Evolutionary conservation across 768 basidiomycete genomes (phyloP).

Genomic region (Phylloporus rhodoxanthus): DNA sequence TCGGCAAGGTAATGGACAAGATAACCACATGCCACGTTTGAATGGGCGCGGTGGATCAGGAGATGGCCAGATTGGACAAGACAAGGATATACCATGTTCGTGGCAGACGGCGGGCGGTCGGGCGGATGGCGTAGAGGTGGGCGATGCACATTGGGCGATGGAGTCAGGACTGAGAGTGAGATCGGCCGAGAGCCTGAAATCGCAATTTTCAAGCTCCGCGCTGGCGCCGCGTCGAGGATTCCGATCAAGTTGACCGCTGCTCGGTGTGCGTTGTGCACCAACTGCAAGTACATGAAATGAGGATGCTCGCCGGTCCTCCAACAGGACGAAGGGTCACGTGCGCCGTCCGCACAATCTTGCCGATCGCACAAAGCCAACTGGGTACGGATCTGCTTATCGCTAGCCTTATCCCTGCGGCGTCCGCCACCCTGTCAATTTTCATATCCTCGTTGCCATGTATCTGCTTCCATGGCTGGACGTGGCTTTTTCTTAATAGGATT

Average conservation of each 20-base stretch:
- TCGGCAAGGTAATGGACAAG: not conserved
- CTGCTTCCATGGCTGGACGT: constrained; percentile 18
- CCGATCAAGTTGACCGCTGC: no score
- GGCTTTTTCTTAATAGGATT: constrained; percentile 22
- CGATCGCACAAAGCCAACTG: constrained; percentile 1
- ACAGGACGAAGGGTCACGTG: no score
- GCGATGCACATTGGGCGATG: not conserved
- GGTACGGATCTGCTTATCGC: constrained; percentile 14
- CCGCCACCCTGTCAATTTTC: constrained; percentile 16
- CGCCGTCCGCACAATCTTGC: no score
- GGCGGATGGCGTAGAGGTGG: not conserved
- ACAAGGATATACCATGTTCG: not conserved
- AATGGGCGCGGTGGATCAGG: no score
- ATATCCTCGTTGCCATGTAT: constrained; percentile 19
- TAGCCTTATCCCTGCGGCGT: constrained; percentile 16
- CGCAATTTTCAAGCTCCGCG: constrained; percentile 18
- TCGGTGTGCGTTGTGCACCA: no score
- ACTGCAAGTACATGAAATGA: no score
- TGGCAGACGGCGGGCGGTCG: no score
- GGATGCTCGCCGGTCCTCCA: no score
- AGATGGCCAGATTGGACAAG: no score
- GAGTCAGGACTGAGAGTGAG: not conserved
- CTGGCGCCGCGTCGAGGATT: constrained; percentile 15
- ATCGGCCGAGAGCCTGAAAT: constrained; percentile 12
- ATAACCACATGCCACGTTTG: no score